Conservation (phyloP, 2,329 filamentous ascomycete species). For the Xylariaceae sp. region DNA sequence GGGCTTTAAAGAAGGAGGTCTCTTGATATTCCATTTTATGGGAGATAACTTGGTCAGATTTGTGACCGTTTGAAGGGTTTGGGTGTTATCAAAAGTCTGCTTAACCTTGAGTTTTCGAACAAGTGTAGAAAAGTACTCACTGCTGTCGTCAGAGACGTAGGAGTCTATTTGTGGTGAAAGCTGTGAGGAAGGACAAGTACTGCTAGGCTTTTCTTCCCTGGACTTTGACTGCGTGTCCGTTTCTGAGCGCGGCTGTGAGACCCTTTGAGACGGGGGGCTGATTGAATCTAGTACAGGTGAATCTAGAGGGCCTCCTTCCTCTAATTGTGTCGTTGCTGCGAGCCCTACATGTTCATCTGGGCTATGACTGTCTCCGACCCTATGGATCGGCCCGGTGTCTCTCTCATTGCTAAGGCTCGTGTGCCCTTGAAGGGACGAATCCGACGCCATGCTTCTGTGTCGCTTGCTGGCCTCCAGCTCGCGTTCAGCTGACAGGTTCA, state of each 20-base stretch:
- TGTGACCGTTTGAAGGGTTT: too few relatives aligned
- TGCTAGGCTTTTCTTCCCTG: not conserved
- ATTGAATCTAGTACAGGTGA: too few relatives aligned
- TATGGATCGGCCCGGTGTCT: not conserved
- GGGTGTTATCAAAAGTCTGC: too few relatives aligned
- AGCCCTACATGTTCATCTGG: not conserved
- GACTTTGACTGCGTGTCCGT: not conserved
- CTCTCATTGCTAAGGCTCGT: not conserved
- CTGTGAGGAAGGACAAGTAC: not conserved
- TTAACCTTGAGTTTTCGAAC: not conserved
- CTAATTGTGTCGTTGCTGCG: not conserved
- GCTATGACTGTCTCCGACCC: not conserved
- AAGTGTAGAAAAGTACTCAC: not conserved
- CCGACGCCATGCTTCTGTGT: not conserved
- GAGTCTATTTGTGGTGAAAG: not conserved
- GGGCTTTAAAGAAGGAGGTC: too few relatives aligned
- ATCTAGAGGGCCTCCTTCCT: too few relatives aligned
- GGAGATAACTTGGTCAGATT: too few relatives aligned
- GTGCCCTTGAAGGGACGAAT: not conserved
- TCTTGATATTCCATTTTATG: too few relatives aligned
- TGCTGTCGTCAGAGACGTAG: not conserved
- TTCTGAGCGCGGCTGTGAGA: not conserved
- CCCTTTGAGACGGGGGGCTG: not conserved
- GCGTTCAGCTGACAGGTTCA: conserved; percentile 1
- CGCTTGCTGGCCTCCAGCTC: not conserved